phyloP scores from a whole-genome alignment of 2,329 filamentous ascomycete genomes.

The Colletotrichum eremochloae region DNA sequence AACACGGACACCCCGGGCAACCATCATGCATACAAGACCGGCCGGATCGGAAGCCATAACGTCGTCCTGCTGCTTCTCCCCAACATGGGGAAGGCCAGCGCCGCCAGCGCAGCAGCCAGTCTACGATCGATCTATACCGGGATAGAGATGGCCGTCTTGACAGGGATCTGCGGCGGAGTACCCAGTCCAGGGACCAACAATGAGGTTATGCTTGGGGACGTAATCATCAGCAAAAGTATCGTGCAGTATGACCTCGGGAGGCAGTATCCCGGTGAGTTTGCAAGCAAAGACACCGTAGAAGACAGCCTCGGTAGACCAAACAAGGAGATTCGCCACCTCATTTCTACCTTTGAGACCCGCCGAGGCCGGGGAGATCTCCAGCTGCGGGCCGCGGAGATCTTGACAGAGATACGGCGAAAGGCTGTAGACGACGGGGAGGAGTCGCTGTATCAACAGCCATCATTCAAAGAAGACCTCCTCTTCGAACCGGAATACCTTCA shows the following conservation, averaged over 20 bases:
- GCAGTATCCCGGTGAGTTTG: slow-evolving; percentile 46
- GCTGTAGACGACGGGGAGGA: neutral
- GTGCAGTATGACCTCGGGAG: slow-evolving; percentile 50
- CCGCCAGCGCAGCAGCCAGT: slow-evolving; percentile 46
- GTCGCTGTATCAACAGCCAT: slow-evolving; percentile 45
- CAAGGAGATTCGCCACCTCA: slow-evolving; percentile 48
- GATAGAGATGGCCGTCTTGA: slow-evolving; percentile 52
- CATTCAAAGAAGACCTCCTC: slow-evolving; percentile 48
- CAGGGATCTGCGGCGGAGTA: neutral
- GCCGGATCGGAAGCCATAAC: slow-evolving; percentile 45
- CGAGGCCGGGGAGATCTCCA: slow-evolving; percentile 38
- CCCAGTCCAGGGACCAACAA: fast-evolving
- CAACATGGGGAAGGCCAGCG: slow-evolving; percentile 48
- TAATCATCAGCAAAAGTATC: slow-evolving; percentile 49
- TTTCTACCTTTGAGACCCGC: slow-evolving; percentile 41
- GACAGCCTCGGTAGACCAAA: slow-evolving; percentile 48
- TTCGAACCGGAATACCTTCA: slow-evolving; percentile 50
- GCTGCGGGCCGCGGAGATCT: fast-evolving
- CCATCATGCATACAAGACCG: slow-evolving; percentile 48
- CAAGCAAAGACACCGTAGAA: slow-evolving; percentile 45
- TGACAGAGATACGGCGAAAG: slow-evolving; percentile 8
- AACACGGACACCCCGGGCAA: slow-evolving; percentile 45
- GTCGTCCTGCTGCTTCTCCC: slow-evolving; percentile 50
- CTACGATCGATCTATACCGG: slow-evolving; percentile 51
- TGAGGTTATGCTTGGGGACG: slow-evolving; percentile 51